Evolutionary conservation across 306 rosid species (phyloP), one percentile per base, ranked within the genome.

Genomic region (Fragaria iinumae): DNA sequence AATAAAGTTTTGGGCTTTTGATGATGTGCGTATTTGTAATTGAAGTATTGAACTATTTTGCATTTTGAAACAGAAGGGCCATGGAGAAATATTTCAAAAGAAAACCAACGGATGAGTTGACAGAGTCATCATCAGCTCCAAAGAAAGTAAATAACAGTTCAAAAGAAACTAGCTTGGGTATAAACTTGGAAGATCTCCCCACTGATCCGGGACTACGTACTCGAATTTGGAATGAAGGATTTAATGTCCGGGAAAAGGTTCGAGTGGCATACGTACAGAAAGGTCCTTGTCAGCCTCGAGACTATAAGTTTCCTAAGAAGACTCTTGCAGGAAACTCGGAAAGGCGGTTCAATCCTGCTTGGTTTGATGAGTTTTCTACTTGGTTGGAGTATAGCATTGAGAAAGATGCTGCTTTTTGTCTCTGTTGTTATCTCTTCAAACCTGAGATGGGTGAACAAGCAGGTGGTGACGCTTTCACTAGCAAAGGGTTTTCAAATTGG

Each of bases 321-420:
- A 53, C 59, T 6, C 59, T 53, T 7, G 59, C 59, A 20, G 59
- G 59, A 53, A 53, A 53, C 25, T 0, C 23, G 17, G 59, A 53
- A 53, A 53, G 59, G n/a, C 25, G 59, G 59, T 53, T 53, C 25
- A 53, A 53, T 53, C 59, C 59, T n/a, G 59, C 59, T 53, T 67
- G 72, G 52, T 67, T 67, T 67, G 23, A 23, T 17, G 68, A 73
- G n/a, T 21, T 9, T 57, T 11, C 20, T 12, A 55, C 48, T 57
- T 57, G 68, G 77, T 56, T 59, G 64, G 76, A 73, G 23, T 73
- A 73, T 43, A 74, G 41, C 20, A 23, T 39, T n/a, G 17, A 17
- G 27, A 41, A 74, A 11, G 43, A 74, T 59, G 43, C 4, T 20
- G 68, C 47, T 23, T 25, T 2, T 59, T 74, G 39, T 57, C 18